phyloP scores from a whole-genome alignment of 2,329 filamentous ascomycete genomes.

The Pseudogymnoascus sp. region DNA sequence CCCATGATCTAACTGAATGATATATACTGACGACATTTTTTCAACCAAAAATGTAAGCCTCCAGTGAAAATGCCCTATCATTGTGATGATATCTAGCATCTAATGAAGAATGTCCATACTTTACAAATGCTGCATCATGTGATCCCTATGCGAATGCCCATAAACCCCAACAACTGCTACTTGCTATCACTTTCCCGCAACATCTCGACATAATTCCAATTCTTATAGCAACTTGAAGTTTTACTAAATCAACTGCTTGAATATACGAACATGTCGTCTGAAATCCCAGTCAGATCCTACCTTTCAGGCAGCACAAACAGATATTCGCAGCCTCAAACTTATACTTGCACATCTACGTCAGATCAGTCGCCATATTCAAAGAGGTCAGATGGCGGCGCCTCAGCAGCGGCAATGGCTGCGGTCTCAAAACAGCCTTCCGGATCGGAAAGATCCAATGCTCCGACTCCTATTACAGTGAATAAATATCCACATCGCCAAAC shows the following conservation, averaged over 20 bases:
- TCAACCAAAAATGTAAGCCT: not conserved
- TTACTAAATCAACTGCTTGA: not conserved
- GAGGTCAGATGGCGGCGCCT: not conserved
- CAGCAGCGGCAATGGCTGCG: not conserved
- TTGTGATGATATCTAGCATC: conserved; percentile 6
- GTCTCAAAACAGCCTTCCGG: not conserved
- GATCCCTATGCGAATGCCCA: not conserved
- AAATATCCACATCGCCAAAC: not conserved
- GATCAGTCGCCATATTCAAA: not conserved
- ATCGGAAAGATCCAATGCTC: not conserved
- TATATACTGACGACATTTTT: not conserved
- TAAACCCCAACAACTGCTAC: not conserved
- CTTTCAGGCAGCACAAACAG: not conserved
- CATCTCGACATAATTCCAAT: conserved; percentile 4
- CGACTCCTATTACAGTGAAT: not conserved
- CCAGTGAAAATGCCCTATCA: not conserved
- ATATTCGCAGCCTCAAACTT: not conserved
- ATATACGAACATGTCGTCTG: conserved; percentile 2
- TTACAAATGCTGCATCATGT: conserved; percentile 1
- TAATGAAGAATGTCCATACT: not conserved
- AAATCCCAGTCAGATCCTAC: conserved; percentile 6
- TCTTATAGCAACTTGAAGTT: not conserved
- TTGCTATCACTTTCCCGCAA: not conserved
- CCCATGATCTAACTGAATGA: not conserved
- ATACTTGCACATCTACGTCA: not conserved